Evolutionary conservation across 345 rosid genomes (phyloP), one percentile per base, ranked within the genome.

Genomic region (Barbarea vulgaris): DNA sequence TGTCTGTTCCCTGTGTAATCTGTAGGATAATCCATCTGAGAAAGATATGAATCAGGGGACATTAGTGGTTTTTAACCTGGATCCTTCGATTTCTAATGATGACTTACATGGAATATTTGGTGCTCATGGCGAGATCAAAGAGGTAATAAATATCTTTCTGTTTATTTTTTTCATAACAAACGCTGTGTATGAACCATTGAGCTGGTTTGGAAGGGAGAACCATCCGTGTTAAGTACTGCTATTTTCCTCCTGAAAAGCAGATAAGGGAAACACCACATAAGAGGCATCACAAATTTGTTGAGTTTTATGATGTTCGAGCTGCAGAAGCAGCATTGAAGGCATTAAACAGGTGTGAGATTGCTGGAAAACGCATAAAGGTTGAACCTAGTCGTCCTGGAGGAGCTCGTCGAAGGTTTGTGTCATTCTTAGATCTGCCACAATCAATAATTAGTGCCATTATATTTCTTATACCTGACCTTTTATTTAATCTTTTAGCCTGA

Each of bases 331-430:
- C 96, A 18, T 83, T 90, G 3, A 88, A 87, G 78, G 81, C 89
- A 34, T 84, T 90, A 42, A 90, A 90, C 74, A 81, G 91, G 78
- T 85, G 91, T 75, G 96, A 90, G 78, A 88, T 90, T 77, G 96
- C 88, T 59, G 96, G 96, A 28, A 90, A 90, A 63, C 91, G 93
- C 74, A 87, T 90, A 57, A 90, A 90, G 78, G 91, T 90, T 69
- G 96, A 90, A 77, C 96, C 93, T 69, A 90, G 96, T 77, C 93
- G 96, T 47, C 96, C 96, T 69, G 96, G 96, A 67, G 96, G 96
- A 78, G 85, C 91, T 61, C 93, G 96, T 51, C 71, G 89, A 66
- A 86, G 82, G 89, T 86, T 37, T 22, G 81, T 34, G n/a, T 55
- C 22, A 65, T 64, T 65, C 33, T 66, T 46, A 27, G 31, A 46